phyloP scores from a whole-genome alignment of 495 filamentous ascomycete species.

The Neurospora intermedia region DNA sequence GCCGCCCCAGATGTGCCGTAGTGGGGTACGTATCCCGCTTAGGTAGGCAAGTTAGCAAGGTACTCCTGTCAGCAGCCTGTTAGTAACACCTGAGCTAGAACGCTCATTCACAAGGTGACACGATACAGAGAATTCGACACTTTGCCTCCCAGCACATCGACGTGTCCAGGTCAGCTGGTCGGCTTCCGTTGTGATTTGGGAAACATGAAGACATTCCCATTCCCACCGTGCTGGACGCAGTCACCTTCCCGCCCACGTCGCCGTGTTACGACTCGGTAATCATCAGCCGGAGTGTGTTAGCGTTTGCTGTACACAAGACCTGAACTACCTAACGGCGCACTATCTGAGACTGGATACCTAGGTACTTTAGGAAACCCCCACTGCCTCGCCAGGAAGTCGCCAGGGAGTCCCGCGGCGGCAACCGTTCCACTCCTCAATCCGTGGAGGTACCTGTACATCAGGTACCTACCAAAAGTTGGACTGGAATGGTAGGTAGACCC shows the following conservation, averaged over 20 bases:
- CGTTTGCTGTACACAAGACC: background rate
- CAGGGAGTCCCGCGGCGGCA: background rate
- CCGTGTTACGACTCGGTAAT: background rate
- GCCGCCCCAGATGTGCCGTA: background rate
- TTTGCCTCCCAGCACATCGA: background rate
- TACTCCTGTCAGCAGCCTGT: background rate
- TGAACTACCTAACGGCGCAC: background rate
- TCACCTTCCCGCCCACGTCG: background rate
- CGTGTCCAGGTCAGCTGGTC: background rate
- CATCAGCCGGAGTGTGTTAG: background rate
- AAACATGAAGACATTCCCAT: background rate
- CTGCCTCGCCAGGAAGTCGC: background rate
- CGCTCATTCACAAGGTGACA: background rate
- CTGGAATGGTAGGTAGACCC: background rate
- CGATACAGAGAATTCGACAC: background rate
- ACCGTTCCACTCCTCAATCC: background rate
- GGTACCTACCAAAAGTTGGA: background rate
- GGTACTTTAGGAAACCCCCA: background rate
- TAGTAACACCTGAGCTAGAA: background rate
- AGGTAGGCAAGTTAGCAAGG: no score
- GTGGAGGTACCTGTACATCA: no score
- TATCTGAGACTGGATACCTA: background rate
- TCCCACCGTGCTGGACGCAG: background rate
- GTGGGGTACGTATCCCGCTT: background rate
- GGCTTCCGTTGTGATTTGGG: background rate